These are phyloP conservation scores for Elymus sibiricus DNA, from an alignment of 176 grass and related monocot species.

Conservation along the genomic window DNA sequence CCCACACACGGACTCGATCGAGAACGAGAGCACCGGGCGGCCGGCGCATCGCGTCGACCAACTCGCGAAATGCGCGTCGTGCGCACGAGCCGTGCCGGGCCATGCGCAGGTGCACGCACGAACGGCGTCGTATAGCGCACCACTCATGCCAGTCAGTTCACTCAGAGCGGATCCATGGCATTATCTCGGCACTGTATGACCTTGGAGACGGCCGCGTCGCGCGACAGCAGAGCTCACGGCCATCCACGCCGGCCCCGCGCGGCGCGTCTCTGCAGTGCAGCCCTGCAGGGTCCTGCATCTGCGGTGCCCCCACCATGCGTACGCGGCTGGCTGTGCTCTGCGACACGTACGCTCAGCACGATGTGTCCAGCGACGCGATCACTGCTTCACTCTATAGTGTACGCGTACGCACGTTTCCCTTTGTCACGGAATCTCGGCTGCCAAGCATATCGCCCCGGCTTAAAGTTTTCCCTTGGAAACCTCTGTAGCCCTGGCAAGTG, in stretches of 20 bases:
- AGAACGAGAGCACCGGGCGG: too few relatives aligned
- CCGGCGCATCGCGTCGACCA: neutral
- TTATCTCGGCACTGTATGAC: neutral
- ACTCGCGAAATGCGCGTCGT: neutral
- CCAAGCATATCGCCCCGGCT: neutral
- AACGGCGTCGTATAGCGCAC: slow-evolving; percentile 7
- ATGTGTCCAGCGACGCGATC: neutral
- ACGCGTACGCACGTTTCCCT: neutral
- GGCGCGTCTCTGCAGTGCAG: neutral
- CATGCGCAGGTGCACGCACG: neutral
- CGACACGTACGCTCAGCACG: neutral
- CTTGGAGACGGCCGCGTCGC: neutral
- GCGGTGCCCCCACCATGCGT: neutral
- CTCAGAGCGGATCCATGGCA: neutral
- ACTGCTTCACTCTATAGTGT: neutral
- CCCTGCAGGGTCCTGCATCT: neutral
- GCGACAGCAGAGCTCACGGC: neutral
- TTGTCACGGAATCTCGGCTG: neutral
- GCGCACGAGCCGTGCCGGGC: too few relatives aligned
- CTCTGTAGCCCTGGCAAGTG: neutral
- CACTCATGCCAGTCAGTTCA: neutral
- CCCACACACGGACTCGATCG: too few relatives aligned
- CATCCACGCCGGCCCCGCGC: slow-evolving; percentile 28
- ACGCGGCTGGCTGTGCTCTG: neutral
- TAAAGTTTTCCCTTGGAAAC: neutral